These are phyloP conservation scores for Yamadazyma kanchanaburiensis DNA, from an alignment of 1,139 yeast genomes.

Conservation along the genomic window DNA sequence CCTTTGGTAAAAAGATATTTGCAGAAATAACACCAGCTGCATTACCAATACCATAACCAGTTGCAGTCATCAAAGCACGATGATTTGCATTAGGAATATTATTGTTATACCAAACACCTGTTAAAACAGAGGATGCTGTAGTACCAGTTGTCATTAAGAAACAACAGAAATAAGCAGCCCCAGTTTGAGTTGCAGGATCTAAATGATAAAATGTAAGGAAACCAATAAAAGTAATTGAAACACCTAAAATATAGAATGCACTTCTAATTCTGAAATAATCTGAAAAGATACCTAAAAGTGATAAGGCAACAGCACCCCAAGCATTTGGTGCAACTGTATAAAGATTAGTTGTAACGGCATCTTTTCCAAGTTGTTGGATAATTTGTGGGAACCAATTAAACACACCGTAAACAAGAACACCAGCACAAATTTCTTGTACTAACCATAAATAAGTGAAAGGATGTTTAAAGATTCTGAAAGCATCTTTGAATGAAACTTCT, in stretches of 20 bases:
- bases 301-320: constrained; percentile 26
- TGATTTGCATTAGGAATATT: constrained; percentile 44
- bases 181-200: constrained; percentile 33
- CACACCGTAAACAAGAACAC: constrained; percentile 47
- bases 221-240: constrained; percentile 37
- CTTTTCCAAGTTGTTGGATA: constrained; percentile 23
- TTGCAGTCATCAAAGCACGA: constrained; percentile 25
- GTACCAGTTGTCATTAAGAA: constrained; percentile 32
- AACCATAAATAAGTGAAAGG: constrained; percentile 26
- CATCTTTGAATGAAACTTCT: constrained; percentile 21
- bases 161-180: constrained; percentile 39
- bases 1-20: constrained; percentile 25
- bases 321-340: constrained; percentile 29
- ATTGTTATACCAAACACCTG: constrained; percentile 51
- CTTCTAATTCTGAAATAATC: constrained; percentile 27
- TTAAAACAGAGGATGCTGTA: constrained; percentile 34
- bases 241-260: constrained; percentile 33
- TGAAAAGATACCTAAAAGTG: constrained; percentile 21
- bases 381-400: constrained; percentile 46
- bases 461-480: constrained; percentile 24
- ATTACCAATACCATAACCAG: constrained; percentile 29
- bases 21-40: constrained; percentile 32
- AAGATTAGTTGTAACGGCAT: constrained; percentile 25
- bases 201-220: constrained; percentile 44
- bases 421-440: constrained; percentile 40